A percentile compares a stretch with the other conserved stretches of the same genome.
Evolutionary conservation across 805 yeast species (phyloP).

Genomic region (Hanseniaspora clermontiae): DNA sequence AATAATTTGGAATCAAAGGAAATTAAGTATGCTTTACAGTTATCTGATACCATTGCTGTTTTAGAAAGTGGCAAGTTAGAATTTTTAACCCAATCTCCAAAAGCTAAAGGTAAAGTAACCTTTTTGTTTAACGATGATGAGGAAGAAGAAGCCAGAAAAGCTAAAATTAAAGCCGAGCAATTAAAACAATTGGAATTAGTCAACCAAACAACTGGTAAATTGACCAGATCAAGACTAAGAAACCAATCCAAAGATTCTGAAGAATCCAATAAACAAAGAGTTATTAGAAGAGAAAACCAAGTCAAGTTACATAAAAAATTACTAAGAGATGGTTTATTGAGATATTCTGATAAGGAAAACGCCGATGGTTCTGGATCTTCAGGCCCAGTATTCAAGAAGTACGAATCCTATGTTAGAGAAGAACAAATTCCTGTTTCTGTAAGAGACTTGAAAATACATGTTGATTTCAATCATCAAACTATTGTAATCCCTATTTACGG

Average conservation of each 20-base stretch:
- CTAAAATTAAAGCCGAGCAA: conserved; percentile 18
- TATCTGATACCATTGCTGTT: conserved; percentile 72
- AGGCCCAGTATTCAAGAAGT: conserved; percentile 70
- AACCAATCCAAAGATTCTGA: conserved; percentile 53
- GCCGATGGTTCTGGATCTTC: conserved; percentile 33
- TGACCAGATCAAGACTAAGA: conserved; percentile 65
- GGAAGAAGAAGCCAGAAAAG: conserved; percentile 29
- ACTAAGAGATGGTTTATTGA: conserved; percentile 72
- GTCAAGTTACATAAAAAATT: conserved; percentile 69
- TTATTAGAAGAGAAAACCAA: conserved; percentile 72
- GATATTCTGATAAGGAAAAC: conserved; percentile 71
- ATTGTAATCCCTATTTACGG: conserved; percentile 85
- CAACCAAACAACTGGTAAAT: conserved; percentile 38
- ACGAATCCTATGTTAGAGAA: conserved; percentile 88
- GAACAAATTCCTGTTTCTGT: conserved; percentile 78
- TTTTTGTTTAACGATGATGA: conserved; percentile 70
- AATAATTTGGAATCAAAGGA: conserved; percentile 44
- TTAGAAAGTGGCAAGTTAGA: conserved; percentile 31
- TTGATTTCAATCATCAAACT: conserved; percentile 79
- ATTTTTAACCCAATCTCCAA: conserved; percentile 61
- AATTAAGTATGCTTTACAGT: conserved; percentile 54
- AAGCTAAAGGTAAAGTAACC: conserved; percentile 60
- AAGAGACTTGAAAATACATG: conserved; percentile 71
- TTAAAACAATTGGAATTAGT: conserved; percentile 23
- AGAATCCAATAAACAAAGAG: conserved; percentile 53